These are phyloP conservation scores for Hypoxylon sp. DNA, from an alignment of 2,329 filamentous ascomycete species.

Conservation along the genomic window DNA sequence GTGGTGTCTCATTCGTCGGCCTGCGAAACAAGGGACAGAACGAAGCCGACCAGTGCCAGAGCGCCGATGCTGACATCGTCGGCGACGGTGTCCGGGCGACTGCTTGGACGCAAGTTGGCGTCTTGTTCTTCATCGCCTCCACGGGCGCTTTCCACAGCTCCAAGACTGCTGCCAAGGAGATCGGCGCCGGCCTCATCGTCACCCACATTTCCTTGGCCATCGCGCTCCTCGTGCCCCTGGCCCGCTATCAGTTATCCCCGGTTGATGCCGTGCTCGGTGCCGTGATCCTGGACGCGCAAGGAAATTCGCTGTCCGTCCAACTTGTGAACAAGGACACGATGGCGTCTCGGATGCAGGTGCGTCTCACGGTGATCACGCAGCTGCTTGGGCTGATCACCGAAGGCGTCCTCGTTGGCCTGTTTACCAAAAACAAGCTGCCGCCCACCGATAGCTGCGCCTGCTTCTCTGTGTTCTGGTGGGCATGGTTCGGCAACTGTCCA, in stretches of 20 bases:
- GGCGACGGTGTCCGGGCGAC: constrained; percentile 26
- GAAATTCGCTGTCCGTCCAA: constrained; percentile 24
- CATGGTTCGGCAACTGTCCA: constrained; percentile 28
- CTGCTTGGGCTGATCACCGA: constrained; percentile 21
- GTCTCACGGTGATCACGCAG: constrained; percentile 15
- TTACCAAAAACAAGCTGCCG: background rate
- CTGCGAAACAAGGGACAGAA: constrained; percentile 1
- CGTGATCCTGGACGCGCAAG: constrained; percentile 26
- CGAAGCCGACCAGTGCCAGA: constrained; percentile 11
- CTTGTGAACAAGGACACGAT: constrained; percentile 23
- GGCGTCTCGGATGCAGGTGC: constrained; percentile 24
- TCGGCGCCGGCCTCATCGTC: constrained; percentile 22
- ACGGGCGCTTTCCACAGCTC: constrained; percentile 18
- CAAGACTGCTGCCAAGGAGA: constrained; percentile 25
- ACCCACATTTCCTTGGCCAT: constrained; percentile 25
- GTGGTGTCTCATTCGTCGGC: constrained; percentile 18
- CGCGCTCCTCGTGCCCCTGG: constrained; percentile 22
- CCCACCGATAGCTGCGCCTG: constrained; percentile 9
- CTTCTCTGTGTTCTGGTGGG: constrained; percentile 29
- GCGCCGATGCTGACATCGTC: constrained; percentile 26
- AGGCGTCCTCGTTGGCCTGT: constrained; percentile 19
- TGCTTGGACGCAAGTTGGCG: constrained; percentile 22
- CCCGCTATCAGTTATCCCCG: constrained; percentile 17
- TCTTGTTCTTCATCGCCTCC: constrained; percentile 24
- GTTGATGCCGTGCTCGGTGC: constrained; percentile 24